Base-by-base conservation (phyloP, 805 yeast genomes). In the Candida andamanensis region DNA sequence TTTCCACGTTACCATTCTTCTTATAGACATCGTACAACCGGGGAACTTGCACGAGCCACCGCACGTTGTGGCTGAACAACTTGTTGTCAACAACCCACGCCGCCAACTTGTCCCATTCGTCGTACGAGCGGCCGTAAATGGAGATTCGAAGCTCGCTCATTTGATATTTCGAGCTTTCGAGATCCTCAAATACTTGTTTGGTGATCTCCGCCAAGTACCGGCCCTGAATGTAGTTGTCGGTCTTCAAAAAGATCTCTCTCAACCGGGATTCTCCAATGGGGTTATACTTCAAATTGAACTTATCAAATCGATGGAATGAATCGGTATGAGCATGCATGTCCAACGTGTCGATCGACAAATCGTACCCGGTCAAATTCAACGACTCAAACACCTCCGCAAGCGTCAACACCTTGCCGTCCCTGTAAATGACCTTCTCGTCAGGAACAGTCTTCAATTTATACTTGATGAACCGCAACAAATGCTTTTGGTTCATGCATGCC, bases 241-340 rank as follows among this genome's bases (percentile, higher is more conserved):
- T 94, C 59, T 92, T 92, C 46, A 92, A 66, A 57, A 92, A 92
- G 33, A 92, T 92, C 56, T 92, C 98, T 60, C 99, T 78, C 57
- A 92, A 65, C 56, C 99, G 80, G 14, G 98, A 92, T 62, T 92
- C 98, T 18, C 99, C 99, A 47, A 92, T 82, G 14, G 99, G 99
- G 54, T 92, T 92, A 63, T 92, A 92, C 57, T 92, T 94, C 63
- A 92, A 70, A 57, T 92, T 92, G 72, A 92, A 92, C 61, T 92
- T 92, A 60, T 92, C 99, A 53, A 92, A 92, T 49, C 99, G 74
- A 59, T 92, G 99, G 73, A 92, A 92, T 1, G 97, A 84, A 51
- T 92, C 99, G 43, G 89, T 84, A 58, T 92, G 98, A 4, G 99
- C 99, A 60, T 92, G 99, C 99, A 92, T 92, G 60, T 92, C 99